Conservation (phyloP, 192 early-diverging fungal genomes). For the Phlyctochytrium arcticum region DNA sequence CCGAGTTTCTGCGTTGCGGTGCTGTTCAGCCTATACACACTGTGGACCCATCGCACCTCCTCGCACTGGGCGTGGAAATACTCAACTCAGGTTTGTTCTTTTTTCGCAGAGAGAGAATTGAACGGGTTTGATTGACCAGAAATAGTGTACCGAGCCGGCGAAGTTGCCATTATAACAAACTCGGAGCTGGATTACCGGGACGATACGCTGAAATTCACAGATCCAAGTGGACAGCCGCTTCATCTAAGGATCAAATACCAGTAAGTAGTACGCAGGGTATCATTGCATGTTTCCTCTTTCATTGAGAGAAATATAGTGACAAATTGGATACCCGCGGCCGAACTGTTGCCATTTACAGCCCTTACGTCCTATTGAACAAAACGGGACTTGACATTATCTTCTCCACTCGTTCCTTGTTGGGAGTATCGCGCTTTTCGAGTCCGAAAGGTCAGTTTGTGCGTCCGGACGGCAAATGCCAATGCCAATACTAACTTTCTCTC, state of each 20-base stretch:
- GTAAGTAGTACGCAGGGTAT: background rate
- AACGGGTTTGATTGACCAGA: background rate
- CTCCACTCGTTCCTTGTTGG: slow-evolving; percentile 77
- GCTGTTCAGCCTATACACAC: slow-evolving; percentile 72
- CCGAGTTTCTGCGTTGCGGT: slow-evolving; percentile 64
- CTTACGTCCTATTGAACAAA: slow-evolving; percentile 93
- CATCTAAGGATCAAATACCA: slow-evolving; percentile 49
- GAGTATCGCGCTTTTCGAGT: slow-evolving; percentile 64
- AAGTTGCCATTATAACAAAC: slow-evolving; percentile 83
- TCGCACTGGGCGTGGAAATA: slow-evolving; percentile 72
- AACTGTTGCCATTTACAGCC: slow-evolving; percentile 86
- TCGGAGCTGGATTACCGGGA: slow-evolving; percentile 80
- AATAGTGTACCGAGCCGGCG: slow-evolving; percentile 61
- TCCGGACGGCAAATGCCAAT: background rate
- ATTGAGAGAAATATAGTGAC: slow-evolving; percentile 23
- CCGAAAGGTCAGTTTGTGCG: slow-evolving; percentile 49
- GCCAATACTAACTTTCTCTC: background rate
- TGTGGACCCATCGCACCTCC: slow-evolving; percentile 75
- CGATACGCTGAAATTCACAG: slow-evolving; percentile 64
- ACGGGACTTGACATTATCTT: slow-evolving; percentile 75
- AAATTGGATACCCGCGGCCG: slow-evolving; percentile 62
- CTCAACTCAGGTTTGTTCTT: slow-evolving; percentile 55
- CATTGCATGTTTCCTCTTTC: background rate
- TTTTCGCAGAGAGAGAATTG: background rate
- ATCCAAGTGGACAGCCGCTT: slow-evolving; percentile 60